phyloP scores from a whole-genome alignment of 73 alveolate genomes.

The Paramecium primaurelia region DNA sequence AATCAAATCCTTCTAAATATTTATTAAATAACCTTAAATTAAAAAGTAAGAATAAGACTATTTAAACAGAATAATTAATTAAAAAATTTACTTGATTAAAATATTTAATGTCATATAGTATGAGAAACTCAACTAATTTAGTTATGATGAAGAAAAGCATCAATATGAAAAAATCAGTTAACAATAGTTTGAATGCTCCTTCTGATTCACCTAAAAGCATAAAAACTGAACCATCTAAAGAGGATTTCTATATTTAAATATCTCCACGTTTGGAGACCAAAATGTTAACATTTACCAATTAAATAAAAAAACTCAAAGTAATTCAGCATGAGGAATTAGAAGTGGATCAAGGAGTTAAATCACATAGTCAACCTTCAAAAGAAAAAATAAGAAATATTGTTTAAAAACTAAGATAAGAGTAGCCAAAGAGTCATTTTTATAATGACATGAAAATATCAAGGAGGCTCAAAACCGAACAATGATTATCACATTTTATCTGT shows the following conservation, averaged over 20 bases:
- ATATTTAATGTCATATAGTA: not conserved
- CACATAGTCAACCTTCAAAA: not conserved
- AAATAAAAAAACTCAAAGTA: not conserved
- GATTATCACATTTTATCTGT: not conserved
- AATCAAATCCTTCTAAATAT: not conserved
- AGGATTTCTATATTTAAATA: not conserved
- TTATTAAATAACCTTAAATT: not conserved
- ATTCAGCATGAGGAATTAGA: not conserved
- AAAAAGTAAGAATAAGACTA: not conserved
- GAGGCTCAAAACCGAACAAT: not conserved
- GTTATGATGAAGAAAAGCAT: not conserved
- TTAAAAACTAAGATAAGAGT: not conserved
- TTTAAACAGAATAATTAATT: not conserved
- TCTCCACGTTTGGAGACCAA: not conserved
- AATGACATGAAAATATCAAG: not conserved
- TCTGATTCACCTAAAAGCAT: not conserved
- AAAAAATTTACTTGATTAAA: not conserved
- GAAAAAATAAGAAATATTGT: not conserved
- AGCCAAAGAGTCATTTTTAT: constrained; percentile 1
- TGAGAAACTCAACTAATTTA: not conserved
- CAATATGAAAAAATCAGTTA: not conserved
- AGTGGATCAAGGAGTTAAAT: not conserved
- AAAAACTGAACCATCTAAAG: not conserved
- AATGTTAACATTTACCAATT: not conserved
- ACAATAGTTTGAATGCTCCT: not conserved